phyloP scores from a whole-genome alignment of 1,139 yeast species.

The Suhomyces yuchorum region DNA sequence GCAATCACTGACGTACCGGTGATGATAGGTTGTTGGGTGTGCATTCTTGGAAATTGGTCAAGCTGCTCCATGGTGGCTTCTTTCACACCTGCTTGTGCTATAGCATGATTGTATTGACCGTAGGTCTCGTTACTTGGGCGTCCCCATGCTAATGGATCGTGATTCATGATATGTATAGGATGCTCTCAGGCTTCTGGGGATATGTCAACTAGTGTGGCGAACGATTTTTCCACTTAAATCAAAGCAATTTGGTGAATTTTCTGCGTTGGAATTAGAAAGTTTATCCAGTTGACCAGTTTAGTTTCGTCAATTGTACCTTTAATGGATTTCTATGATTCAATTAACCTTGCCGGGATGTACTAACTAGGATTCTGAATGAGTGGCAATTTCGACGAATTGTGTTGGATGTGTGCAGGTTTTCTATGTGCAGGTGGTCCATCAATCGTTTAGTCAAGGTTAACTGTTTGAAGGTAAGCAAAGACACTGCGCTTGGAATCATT shows the following conservation, averaged over 20 bases:
- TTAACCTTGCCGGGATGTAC: not conserved
- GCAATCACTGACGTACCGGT: constrained; percentile 97
- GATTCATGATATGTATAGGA: constrained; percentile 61
- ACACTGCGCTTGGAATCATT: no score
- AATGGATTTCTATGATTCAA: not conserved
- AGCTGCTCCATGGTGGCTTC: constrained; percentile 23
- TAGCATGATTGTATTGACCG: constrained; percentile 73
- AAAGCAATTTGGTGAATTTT: no score
- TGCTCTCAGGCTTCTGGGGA: not conserved
- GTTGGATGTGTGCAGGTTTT: constrained; percentile 4
- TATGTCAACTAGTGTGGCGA: not conserved
- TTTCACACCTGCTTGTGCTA: constrained; percentile 55
- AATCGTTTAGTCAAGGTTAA: no score
- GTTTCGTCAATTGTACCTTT: not conserved
- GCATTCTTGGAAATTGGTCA: constrained; percentile 63
- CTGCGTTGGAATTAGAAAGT: not conserved
- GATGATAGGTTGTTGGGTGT: constrained; percentile 91
- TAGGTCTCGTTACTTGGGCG: constrained; percentile 83
- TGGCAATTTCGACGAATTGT: constrained; percentile 13
- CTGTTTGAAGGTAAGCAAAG: no score
- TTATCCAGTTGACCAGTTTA: not conserved
- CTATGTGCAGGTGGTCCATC: not conserved
- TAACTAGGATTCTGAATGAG: constrained; percentile 1
- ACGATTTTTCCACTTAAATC: not conserved
- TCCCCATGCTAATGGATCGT: constrained; percentile 95